A percentile compares a stretch with the other conserved stretches of the same genome.
Evolutionary conservation across 2,329 filamentous ascomycete genomes (phyloP).

Genomic region (Dactylonectria macrodidyma): DNA sequence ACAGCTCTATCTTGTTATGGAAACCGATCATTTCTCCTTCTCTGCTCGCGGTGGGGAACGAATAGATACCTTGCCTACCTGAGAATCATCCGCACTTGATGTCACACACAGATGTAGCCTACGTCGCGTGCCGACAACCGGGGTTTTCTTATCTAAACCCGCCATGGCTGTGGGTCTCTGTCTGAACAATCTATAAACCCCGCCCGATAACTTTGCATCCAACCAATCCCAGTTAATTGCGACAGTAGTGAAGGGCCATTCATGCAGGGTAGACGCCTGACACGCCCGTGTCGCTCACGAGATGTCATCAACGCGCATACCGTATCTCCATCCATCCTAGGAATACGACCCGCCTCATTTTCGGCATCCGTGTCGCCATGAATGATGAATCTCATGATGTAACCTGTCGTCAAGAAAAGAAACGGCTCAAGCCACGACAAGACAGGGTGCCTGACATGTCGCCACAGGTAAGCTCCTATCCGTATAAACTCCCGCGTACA

Average conservation of each 20-base stretch:
- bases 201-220: background rate
- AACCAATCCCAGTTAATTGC: background rate
- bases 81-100: background rate
- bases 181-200: background rate
- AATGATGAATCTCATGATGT: background rate
- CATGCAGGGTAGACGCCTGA: background rate
- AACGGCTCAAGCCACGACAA: conserved; percentile 14
- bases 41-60: background rate
- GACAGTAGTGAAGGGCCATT: background rate
- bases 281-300: background rate
- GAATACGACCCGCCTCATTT: background rate
- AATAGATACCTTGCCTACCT: background rate
- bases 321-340: background rate
- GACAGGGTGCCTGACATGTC: conserved; percentile 13
- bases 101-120: background rate
- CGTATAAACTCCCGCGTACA: no score
- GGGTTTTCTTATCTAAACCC: background rate
- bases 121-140: background rate
- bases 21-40: background rate
- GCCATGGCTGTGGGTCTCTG: background rate
- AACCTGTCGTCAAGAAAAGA: background rate
- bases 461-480: background rate
- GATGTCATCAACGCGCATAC: background rate
- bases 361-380: background rate
- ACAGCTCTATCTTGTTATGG: background rate